Conservation (phyloP, 148 eudicot genomes). For the Vaccinium macrocarpon region DNA sequence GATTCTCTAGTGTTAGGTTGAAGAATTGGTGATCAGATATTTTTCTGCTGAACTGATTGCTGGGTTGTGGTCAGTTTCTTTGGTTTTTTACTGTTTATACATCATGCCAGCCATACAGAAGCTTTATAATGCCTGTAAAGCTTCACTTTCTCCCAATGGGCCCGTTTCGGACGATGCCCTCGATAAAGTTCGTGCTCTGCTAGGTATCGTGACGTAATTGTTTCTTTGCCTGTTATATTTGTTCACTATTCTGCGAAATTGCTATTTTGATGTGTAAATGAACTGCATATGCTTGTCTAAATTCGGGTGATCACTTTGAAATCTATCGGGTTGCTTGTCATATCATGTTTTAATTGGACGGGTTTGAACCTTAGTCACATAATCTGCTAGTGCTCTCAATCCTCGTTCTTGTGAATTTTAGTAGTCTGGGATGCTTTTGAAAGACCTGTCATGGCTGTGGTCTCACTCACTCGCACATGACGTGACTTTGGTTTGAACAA, state of each 20-base stretch:
- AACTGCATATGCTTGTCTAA: background rate
- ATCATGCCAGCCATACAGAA: slow-evolving; percentile 92
- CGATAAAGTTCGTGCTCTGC: slow-evolving; percentile 71
- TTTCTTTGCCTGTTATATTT: slow-evolving; percentile 11
- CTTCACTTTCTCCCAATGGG: slow-evolving; percentile 73
- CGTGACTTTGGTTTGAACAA: too few relatives aligned
- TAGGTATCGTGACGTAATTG: slow-evolving; percentile 44
- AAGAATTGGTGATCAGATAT: background rate
- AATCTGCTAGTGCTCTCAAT: too few relatives aligned
- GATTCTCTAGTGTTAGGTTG: background rate
- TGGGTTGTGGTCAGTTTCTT: slow-evolving; percentile 14
- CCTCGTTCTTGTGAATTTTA: too few relatives aligned
- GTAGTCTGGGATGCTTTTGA: too few relatives aligned
- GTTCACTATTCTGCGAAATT: background rate
- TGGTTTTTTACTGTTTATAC: slow-evolving; percentile 7
- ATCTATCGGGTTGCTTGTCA: background rate
- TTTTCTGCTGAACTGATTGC: background rate
- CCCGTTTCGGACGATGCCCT: slow-evolving; percentile 82
- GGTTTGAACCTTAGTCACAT: background rate
- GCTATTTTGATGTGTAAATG: slow-evolving; percentile 3
- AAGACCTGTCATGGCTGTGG: too few relatives aligned
- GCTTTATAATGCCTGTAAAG: slow-evolving; percentile 93
- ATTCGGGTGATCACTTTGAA: background rate
- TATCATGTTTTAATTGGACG: background rate
- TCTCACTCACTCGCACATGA: too few relatives aligned